Conservation (phyloP, 1,284 basidiomycete genomes). For the Baeospora myosura region DNA sequence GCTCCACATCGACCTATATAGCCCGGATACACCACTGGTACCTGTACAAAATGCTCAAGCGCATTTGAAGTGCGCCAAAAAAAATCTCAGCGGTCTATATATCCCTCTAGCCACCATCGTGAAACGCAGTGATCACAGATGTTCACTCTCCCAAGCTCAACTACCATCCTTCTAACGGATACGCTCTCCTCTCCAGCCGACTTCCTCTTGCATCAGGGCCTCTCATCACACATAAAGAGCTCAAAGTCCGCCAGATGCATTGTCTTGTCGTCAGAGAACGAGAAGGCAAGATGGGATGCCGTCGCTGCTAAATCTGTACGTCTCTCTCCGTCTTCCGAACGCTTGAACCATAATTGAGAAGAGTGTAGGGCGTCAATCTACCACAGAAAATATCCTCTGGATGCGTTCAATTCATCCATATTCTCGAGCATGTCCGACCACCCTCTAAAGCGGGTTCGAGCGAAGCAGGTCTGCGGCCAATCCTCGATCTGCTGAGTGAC, state of each 20-base stretch:
- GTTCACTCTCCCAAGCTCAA: constrained; percentile 38
- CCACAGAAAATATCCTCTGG: constrained; percentile 34
- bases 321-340: constrained; percentile 2
- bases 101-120: too few species aligned
- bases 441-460: too few species aligned
- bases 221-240: constrained; percentile 47
- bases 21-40: too few species aligned
- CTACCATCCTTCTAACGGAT: constrained; percentile 57
- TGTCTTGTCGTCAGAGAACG: constrained; percentile 52
- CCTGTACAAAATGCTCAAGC: too few species aligned
- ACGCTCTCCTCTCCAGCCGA: constrained; percentile 59
- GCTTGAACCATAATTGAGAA: constrained; percentile 1
- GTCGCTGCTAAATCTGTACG: constrained; percentile 55
- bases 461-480: too few species aligned
- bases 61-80: too few species aligned
- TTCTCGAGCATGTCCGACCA: too few species aligned
- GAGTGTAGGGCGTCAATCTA: constrained; percentile 46
- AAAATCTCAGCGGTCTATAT: too few species aligned
- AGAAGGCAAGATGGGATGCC: constrained; percentile 51
- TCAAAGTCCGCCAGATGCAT: constrained; percentile 29
- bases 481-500: too few species aligned
- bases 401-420: constrained; percentile 47
- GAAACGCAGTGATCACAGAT: too few species aligned
- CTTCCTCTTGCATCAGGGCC: constrained; percentile 50
- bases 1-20: too few species aligned